Evolutionary conservation across 352 stramenopile species (phyloP), one percentile per base, ranked within the genome.

Genomic region (Lagenidium sp.): DNA sequence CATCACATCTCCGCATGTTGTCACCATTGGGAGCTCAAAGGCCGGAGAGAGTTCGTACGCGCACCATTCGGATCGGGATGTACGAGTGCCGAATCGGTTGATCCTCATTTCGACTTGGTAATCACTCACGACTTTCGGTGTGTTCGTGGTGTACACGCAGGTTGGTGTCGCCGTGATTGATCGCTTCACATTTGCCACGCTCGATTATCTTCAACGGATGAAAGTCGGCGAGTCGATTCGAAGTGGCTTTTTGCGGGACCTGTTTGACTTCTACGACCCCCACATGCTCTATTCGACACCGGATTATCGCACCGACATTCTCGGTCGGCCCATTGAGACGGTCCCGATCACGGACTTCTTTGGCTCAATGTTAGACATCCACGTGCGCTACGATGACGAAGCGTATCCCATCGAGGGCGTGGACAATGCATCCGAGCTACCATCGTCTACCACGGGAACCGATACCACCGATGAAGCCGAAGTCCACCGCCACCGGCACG

Each of bases 31-130:
- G 39, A 97, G 86, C 44, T 96, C 85, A 18, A 55, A 94, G 40
- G 82, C 80, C 15, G 78, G 76, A 26, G 83, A 98, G 56, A 98
- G 96, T 65, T 97, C 92, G 7, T 98, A 98, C 61, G 90, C 95
- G 2, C 93, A 97, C 40, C 82, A 94, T 44, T 85, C 73, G 2
- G 82, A 94, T 45, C 68, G 62, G 21, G 79, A 92, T 54, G 78
- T 90, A n/a, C n/a, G n/a, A n/a, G n/a, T n/a, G n/a, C n/a, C n/a
- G n/a, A n/a, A n/a, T n/a, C n/a, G n/a, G n/a, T n/a, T n/a, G n/a
- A n/a, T n/a, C n/a, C n/a, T n/a, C n/a, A n/a, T n/a, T n/a, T n/a
- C n/a, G n/a, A n/a, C n/a, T n/a, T n/a, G n/a, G n/a, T n/a, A n/a
- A n/a, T n/a, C n/a, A n/a, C n/a, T n/a, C n/a, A n/a, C n/a, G n/a